Evolutionary conservation across 1,284 basidiomycete species (phyloP).

Genomic region (Marasmius oreades): DNA sequence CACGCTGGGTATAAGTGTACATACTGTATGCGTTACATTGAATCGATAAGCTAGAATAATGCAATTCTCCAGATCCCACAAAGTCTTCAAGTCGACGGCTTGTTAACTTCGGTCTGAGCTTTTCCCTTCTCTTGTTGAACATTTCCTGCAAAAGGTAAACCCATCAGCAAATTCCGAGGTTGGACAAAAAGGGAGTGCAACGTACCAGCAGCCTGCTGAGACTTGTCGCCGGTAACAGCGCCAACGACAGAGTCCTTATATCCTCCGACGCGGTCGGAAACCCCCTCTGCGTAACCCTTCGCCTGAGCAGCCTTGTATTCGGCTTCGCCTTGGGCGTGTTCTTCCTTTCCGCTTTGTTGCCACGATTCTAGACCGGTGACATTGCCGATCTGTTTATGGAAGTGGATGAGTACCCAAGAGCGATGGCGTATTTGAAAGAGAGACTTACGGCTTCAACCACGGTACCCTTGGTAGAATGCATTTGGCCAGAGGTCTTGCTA

Average conservation of each 20-base stretch:
- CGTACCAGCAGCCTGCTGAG: slow-evolving; percentile 35
- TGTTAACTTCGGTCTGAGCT: slow-evolving; percentile 32
- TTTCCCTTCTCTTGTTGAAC: slow-evolving; percentile 38
- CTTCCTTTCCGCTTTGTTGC: slow-evolving; percentile 36
- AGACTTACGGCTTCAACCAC: slow-evolving; percentile 32
- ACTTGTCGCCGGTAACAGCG: slow-evolving; percentile 42
- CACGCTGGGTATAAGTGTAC: too few relatives aligned
- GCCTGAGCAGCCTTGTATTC: slow-evolving; percentile 29
- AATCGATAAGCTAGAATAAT: too few relatives aligned
- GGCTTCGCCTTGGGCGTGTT: slow-evolving; percentile 40
- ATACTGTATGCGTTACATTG: too few relatives aligned
- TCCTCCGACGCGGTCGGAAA: slow-evolving; percentile 36
- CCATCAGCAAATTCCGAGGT: neutral
- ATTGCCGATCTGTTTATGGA: slow-evolving; percentile 23
- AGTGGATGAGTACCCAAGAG: neutral
- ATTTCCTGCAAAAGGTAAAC: slow-evolving; percentile 21
- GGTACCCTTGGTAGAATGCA: slow-evolving; percentile 29
- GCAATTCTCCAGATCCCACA: too few relatives aligned
- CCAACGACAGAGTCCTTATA: slow-evolving; percentile 44
- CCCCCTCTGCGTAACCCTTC: slow-evolving; percentile 18
- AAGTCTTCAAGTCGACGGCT: slow-evolving; percentile 8
- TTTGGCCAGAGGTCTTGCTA: slow-evolving; percentile 40
- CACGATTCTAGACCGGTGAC: slow-evolving; percentile 24
- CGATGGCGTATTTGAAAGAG: neutral
- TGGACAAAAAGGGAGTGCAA: neutral